These are phyloP conservation scores for Dendrobium officinale DNA, from an alignment of 106 monocot species.

Conservation along the genomic window DNA sequence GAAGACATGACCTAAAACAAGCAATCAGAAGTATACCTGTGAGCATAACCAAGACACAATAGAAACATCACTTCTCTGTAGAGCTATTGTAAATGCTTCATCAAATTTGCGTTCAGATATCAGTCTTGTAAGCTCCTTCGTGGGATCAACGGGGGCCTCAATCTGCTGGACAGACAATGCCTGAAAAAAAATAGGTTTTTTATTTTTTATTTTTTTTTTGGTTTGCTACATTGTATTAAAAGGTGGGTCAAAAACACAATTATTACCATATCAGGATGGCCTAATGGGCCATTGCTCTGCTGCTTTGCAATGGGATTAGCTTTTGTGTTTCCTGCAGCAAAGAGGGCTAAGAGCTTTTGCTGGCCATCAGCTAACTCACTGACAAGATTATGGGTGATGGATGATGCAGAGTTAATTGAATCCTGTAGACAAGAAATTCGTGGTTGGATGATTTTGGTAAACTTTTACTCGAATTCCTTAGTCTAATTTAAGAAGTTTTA, in stretches of 20 bases:
- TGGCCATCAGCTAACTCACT: constrained; percentile 75
- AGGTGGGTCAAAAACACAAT: not conserved
- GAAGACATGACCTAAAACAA: not conserved
- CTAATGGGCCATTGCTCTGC: constrained; percentile 47
- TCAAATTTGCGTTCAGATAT: constrained; percentile 80
- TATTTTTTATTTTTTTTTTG: not conserved
- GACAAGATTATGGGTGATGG: constrained; percentile 60
- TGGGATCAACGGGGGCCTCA: constrained; percentile 72
- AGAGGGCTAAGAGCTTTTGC: constrained; percentile 52
- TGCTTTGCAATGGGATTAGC: constrained; percentile 44
- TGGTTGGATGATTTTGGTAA: not conserved
- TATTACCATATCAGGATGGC: constrained; percentile 46
- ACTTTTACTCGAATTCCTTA: not conserved
- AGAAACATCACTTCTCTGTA: constrained; percentile 93
- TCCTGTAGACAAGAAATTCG: constrained; percentile 42
- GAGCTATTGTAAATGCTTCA: constrained; percentile 87
- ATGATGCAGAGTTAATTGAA: constrained; percentile 65
- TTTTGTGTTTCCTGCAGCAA: constrained; percentile 45
- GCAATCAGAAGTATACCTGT: constrained; percentile 38
- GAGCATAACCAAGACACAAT: constrained; percentile 96
- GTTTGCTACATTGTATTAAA: not conserved
- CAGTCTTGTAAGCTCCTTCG: constrained; percentile 66
- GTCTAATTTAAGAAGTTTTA: not conserved
- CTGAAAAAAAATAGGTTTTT: not conserved
- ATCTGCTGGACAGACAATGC: constrained; percentile 37